Conservation (phyloP, 768 basidiomycete species). For the Lactarius psammicola region DNA sequence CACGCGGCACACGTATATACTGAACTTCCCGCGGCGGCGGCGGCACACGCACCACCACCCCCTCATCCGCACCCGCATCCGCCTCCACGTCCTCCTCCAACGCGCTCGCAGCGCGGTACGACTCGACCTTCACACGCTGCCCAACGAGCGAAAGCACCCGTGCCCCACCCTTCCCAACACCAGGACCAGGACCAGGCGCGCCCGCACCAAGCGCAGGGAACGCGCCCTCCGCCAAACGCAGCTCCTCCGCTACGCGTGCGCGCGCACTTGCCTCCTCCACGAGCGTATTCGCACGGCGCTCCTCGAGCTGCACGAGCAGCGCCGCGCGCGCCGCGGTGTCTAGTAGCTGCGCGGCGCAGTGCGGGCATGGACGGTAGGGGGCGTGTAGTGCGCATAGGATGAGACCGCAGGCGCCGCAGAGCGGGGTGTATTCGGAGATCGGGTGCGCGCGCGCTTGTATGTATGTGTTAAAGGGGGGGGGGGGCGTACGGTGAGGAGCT, state of each 20-base stretch:
- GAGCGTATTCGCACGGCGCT: constrained; percentile 4
- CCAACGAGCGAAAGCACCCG: constrained; percentile 20
- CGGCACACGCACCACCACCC: constrained; percentile 5
- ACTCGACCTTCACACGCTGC: constrained; percentile 14
- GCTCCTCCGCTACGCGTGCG: constrained; percentile 1
- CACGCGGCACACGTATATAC: constrained; percentile 21
- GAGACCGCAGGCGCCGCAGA: constrained; percentile 27
- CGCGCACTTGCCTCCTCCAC: constrained; percentile 17
- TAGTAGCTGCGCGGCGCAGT: constrained; percentile 19
- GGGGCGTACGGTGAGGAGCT: too few species aligned
- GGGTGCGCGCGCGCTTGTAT: constrained; percentile 22
- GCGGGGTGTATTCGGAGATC: constrained; percentile 24
- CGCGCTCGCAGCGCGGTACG: not conserved
- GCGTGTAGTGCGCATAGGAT: constrained; percentile 24
- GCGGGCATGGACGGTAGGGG: constrained; percentile 22
- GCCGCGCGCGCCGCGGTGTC: not conserved
- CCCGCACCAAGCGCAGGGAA: constrained; percentile 22
- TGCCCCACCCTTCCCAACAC: too few species aligned
- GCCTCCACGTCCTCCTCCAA: not conserved
- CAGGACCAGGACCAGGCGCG: not conserved
- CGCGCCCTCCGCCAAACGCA: constrained; percentile 18
- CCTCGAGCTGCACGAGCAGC: constrained; percentile 21
- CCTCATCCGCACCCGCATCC: not conserved
- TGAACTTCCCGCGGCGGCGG: constrained; percentile 21
- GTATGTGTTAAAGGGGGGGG: not conserved